Percentiles rank a stretch among this genome's conserved stretches.
Evolutionary conservation across 495 filamentous ascomycete species (phyloP).

Genomic region (Trichoderma gamsii): DNA sequence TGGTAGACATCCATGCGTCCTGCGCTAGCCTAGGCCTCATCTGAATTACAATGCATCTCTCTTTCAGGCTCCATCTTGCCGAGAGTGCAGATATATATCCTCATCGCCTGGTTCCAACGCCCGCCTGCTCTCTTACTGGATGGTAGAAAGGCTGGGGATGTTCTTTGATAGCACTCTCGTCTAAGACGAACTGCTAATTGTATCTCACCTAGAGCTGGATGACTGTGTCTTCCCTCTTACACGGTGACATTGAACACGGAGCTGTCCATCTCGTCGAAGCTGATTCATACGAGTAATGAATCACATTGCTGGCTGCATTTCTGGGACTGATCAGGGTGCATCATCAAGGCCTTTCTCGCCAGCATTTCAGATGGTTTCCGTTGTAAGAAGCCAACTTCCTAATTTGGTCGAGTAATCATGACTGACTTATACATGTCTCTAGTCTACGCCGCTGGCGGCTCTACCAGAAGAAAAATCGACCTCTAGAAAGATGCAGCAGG

Average conservation of each 20-base stretch:
- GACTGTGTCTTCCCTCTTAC: conserved; percentile 24
- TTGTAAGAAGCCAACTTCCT: neutral
- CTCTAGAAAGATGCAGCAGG: conserved; percentile 49
- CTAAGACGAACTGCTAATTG: neutral
- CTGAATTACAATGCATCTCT: neutral
- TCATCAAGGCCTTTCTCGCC: conserved; percentile 27
- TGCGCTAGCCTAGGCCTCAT: conserved; percentile 5
- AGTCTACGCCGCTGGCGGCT: conserved; percentile 18
- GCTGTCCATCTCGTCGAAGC: neutral
- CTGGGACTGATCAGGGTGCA: conserved; percentile 26
- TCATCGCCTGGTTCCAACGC: conserved; percentile 8
- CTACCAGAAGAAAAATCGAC: conserved; percentile 37
- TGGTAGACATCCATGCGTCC: neutral
- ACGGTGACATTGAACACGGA: conserved; percentile 13
- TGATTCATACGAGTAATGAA: conserved; percentile 35
- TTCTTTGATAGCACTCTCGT: neutral
- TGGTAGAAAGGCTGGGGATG: conserved; percentile 3
- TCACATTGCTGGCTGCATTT: conserved; percentile 44
- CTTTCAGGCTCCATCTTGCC: conserved; percentile 10
- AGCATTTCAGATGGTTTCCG: conserved; percentile 22
- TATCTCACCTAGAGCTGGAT: conserved; percentile 3
- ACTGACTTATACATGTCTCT: conserved; percentile 20
- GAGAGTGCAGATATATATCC: conserved; percentile 17
- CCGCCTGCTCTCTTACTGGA: neutral
- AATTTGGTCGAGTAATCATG: neutral